Evolutionary conservation across 2,329 filamentous ascomycete species (phyloP), one percentile per base, ranked within the genome.

Genomic region (Trichoderma atroviride): DNA sequence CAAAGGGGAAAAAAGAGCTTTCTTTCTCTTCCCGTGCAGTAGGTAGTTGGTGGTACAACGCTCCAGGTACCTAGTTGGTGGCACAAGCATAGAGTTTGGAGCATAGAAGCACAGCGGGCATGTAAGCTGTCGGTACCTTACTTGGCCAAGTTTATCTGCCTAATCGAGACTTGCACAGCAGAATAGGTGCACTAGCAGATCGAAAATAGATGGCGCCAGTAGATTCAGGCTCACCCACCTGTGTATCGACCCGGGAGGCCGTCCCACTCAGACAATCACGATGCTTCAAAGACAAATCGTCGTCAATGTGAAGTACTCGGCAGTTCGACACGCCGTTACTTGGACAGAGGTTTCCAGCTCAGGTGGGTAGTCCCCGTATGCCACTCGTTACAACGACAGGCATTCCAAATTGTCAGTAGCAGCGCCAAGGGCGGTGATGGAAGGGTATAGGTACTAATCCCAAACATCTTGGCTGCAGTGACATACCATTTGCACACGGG

Each of bases 71-170:
- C n/a, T 9, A 24, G 47, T 50, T 24, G n/a, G 22, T 50, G 47
- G 11, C 24, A 50, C 47, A 50, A 10, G 47, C 5, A 16, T 14
- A 16, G 24, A 16, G 27, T 14, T 31, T 22, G 13, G 27, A 27
- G 13, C 11, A 55, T 14, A 55, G 50, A 33, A 24, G 55, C 50
- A 64, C 55, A 52, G 33, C 35, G 31, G 31, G 33, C 33, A 40
- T 64, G 61, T 50, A 64, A 64, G 61, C 14, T 64, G 55, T 64
- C 61, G 61, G n/a, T 37, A 40, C 19, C 31, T 22, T 53, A 55
- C 60, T 47, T 50, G 11, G 60, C 50, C 10, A 50, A 27, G 35
- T 31, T 24, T 37, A 43, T 65, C 52, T 31, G 52, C 52, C 35
- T 64, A 19, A 64, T 64, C 61, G 37, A 35, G n/a, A 31, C 29